Evolutionary conservation across 345 rosid genomes (phyloP), one percentile per base, ranked within the genome.

Genomic region (Luvunga scandens): DNA sequence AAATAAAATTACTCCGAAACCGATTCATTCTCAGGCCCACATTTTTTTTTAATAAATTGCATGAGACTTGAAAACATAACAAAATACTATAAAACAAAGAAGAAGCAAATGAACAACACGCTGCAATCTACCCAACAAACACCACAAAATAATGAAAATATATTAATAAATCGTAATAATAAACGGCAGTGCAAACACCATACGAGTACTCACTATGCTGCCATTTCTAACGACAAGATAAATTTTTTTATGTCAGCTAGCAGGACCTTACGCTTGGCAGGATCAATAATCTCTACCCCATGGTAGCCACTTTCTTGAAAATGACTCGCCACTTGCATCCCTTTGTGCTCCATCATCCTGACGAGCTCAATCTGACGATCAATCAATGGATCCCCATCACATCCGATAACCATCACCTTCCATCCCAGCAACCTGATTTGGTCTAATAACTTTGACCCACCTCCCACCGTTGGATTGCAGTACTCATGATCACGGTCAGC

Each of bases 401-500:
- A 85, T 33, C 91, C 89, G 1, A 50, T 56, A 25, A 89, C 78
- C 77, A 88, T 39, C 24, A 85, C 83, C 84, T 72, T 89, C 90
- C 89, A 90, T 57, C 88, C 81, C 39, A 84, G 31, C 71, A 28
- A 25, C 55, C 27, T 71, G 8, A 82, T 45, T 21, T 69, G 55
- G 53, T 84, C 85, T 71, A 77, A 24, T n/a, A 56, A 6, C 66
- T 57, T 45, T 14, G 88, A 82, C 39, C 83, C 88, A 38, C 80
- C 82, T 1, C 75, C 75, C 42, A 28, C 86, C 82, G 68, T 78
- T 53, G 90, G 93, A 81, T 91, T 90, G 56, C 89, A 84, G 39
- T 79, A 89, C 88, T 82, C 88, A 8, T 91, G 93, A 68, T 90
- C 93, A 2, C 91, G 85, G 38, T 86, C 85, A 53, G 50, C 86